phyloP scores from a whole-genome alignment of 2,329 filamentous ascomycete species.

The Alternaria incomplexa region DNA sequence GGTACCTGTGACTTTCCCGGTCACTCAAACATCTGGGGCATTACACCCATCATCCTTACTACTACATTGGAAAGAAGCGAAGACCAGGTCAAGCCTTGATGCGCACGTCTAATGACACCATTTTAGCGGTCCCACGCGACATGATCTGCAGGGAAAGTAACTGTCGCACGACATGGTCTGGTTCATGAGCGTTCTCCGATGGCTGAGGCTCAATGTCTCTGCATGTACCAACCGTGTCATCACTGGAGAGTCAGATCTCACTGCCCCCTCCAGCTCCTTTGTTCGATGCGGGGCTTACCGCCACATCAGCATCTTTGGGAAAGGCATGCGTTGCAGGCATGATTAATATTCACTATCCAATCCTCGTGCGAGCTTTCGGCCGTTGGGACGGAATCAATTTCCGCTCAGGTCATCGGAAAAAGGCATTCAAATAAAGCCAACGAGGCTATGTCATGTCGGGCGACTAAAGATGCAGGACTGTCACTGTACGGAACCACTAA shows the following conservation, averaged over 20 bases:
- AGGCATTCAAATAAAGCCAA: background rate
- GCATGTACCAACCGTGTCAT: background rate
- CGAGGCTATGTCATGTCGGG: background rate
- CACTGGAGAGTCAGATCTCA: background rate
- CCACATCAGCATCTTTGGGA: background rate
- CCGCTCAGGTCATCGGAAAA: background rate
- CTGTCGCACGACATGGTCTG: slow-evolving; percentile 1
- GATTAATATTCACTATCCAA: background rate
- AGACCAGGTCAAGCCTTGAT: background rate
- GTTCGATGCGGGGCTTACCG: background rate
- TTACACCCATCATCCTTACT: background rate
- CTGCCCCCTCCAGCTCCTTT: background rate
- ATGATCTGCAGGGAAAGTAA: slow-evolving; percentile 7
- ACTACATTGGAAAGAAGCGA: background rate
- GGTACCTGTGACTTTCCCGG: background rate
- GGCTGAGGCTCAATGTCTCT: slow-evolving; percentile 1
- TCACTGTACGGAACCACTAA: background rate
- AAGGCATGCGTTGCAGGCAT: background rate
- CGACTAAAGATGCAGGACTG: background rate
- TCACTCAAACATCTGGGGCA: background rate
- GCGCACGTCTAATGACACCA: background rate
- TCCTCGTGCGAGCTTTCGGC: background rate
- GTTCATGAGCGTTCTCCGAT: background rate
- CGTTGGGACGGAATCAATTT: background rate
- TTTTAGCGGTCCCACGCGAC: background rate